These are phyloP conservation scores for Rozella allomycis DNA, from an alignment of 371 early-diverging fungal species.

Conservation along the genomic window DNA sequence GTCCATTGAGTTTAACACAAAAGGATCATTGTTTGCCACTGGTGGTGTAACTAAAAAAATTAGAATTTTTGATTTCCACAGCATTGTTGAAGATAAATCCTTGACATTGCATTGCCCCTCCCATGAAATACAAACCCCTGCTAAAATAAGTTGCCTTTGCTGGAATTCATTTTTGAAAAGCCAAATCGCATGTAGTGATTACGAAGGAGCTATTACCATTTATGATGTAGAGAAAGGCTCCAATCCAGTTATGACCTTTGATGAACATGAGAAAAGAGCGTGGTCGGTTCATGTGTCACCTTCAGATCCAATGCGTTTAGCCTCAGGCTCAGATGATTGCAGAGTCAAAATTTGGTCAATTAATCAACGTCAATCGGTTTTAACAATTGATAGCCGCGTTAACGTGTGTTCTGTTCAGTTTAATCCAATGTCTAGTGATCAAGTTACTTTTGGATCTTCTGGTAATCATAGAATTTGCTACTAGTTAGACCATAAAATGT, in stretches of 20 bases:
- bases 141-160: constrained; percentile 44
- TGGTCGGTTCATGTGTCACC: constrained; percentile 72
- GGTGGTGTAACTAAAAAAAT: constrained; percentile 80
- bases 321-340: constrained; percentile 72
- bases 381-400: constrained; percentile 54
- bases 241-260: constrained; percentile 28
- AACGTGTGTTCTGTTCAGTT: constrained; percentile 80
- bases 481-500: constrained; percentile 50
- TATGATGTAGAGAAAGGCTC: constrained; percentile 59
- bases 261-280: constrained; percentile 67
- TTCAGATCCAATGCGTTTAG: constrained; percentile 48
- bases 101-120: too few species aligned
- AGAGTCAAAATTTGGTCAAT: constrained; percentile 76
- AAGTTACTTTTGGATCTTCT: constrained; percentile 67
- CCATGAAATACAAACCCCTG: too few species aligned
- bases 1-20: constrained; percentile 73
- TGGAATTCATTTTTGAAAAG: constrained; percentile 63
- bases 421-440: constrained; percentile 43
- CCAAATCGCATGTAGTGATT: constrained; percentile 61
- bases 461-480: constrained; percentile 21
- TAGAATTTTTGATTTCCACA: constrained; percentile 58
- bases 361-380: constrained; percentile 34
- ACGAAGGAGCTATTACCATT: constrained; percentile 60
- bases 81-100: too few species aligned
- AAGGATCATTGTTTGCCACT: constrained; percentile 71